Evolutionary conservation across 78 protist species (phyloP), one percentile per base, ranked within the genome.

Genomic region (Dictyostelium firmibasis): DNA sequence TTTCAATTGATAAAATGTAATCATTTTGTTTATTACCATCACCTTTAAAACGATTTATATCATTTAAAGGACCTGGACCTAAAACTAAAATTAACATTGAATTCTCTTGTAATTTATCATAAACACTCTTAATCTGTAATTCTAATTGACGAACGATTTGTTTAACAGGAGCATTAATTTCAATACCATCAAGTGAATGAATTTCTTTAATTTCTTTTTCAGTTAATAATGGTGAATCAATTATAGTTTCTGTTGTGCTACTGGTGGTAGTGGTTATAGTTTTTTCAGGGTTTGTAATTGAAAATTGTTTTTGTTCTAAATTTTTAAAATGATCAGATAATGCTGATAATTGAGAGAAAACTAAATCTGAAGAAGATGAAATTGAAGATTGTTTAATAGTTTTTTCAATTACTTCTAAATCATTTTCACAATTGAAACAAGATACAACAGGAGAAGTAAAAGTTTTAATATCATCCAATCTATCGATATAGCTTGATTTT

Each of bases 11-110:
- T 4, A 89, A 2, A 0, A 35, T 2, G 33, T 53, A 81, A 6
- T 89, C 87, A 10, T 29, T 64, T 81, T 89, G 82, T 31, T 81
- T 78, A 23, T 64, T 31, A 35, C 69, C 82, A 62, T 81, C 87
- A 33, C 27, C 36, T 50, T 33, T 67, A 16, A n/a, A 89, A 25
- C 36, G 44, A 31, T 81, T 89, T 9, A 81, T 36, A 27, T 89
- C 94, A n/a, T 89, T 89, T 72, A 9, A 2, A 33, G 94, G 87
- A 23, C 94, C 94, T 20, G 94, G 94, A 41, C 94, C 94, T 20
- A 78, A 44, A 8, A 69, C 25, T 33, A 89, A 27, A 1, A 89
- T 47, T 16, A 89, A 53, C 74, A 89, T 47, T 47, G 87, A 62
- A 23, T 89, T 89, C 1, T 41, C 38, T 60, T 83, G 62, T 75